phyloP scores from a whole-genome alignment of 2,329 filamentous ascomycete species.

The Claviceps paspali region DNA sequence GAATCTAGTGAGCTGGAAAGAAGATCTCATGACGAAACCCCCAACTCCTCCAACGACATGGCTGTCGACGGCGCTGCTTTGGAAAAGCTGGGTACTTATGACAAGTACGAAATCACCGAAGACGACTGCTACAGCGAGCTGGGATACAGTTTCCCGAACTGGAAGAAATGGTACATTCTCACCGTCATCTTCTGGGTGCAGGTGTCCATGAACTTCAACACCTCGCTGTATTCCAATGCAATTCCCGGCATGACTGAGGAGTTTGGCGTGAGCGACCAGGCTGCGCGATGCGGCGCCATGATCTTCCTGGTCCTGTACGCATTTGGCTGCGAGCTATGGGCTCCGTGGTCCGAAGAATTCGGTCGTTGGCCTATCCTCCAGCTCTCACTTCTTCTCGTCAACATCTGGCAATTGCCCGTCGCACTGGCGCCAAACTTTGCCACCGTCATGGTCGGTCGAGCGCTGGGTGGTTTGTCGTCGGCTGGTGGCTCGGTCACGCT shows the following conservation, averaged over 20 bases:
- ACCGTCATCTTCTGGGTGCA: constrained; percentile 61
- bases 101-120: constrained; percentile 32
- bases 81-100: constrained; percentile 22
- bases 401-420: constrained; percentile 60
- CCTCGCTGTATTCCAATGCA: constrained; percentile 57
- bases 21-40: constrained; percentile 4
- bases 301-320: constrained; percentile 69
- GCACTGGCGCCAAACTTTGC: constrained; percentile 60
- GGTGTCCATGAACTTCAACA: constrained; percentile 68
- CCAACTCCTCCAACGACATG: constrained; percentile 4
- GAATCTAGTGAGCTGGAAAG: constrained; percentile 4
- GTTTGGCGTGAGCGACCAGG: constrained; percentile 52
- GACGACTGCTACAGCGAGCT: constrained; percentile 51
- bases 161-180: constrained; percentile 59
- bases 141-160: constrained; percentile 42
- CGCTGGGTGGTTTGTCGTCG: constrained; percentile 53
- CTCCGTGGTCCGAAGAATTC: constrained; percentile 73
- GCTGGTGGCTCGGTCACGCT: constrained; percentile 60
- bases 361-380: constrained; percentile 66
- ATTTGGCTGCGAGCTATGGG: constrained; percentile 80
- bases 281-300: constrained; percentile 57
- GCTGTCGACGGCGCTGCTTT: constrained; percentile 20
- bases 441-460: constrained; percentile 53
- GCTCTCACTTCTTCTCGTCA: constrained; percentile 57
- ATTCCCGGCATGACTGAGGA: constrained; percentile 48